Percentiles rank a stretch among this genome's conserved stretches.
Conservation (phyloP, 805 yeast species). For the Cyberlindnera galapagoensis region DNA sequence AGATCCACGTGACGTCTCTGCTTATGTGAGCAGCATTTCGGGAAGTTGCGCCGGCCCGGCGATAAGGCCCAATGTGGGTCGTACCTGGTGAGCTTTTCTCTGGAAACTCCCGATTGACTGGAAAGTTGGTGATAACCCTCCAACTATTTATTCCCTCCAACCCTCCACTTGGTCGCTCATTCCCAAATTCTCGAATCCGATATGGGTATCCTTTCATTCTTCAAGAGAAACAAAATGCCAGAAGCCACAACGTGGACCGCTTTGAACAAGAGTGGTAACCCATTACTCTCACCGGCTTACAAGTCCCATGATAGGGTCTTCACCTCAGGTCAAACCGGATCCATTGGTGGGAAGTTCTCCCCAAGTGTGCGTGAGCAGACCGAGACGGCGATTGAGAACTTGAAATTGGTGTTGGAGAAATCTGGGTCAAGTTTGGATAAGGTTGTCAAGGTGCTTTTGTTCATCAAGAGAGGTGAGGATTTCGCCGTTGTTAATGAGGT, state of each 20-base stretch:
- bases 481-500: conserved; percentile 39
- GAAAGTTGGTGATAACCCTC: too few species aligned
- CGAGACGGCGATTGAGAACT: conserved; percentile 34
- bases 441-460: conserved; percentile 44
- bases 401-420: conserved; percentile 35
- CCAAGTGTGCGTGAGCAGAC: conserved; percentile 43
- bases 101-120: too few species aligned
- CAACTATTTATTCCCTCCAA: too few species aligned
- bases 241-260: conserved; percentile 31
- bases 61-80: too few species aligned
- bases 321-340: conserved; percentile 43
- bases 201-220: conserved; percentile 1
- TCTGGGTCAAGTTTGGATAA: conserved; percentile 40
- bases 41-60: too few species aligned
- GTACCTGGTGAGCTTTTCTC: too few species aligned
- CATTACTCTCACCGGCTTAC: conserved; percentile 35
- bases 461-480: conserved; percentile 38
- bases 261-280: conserved; percentile 25
- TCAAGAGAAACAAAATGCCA: conserved; percentile 2
- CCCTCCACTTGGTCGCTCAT: background rate
- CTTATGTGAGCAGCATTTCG: too few species aligned
- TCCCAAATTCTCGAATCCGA: background rate
- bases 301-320: conserved; percentile 36
- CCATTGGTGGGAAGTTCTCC: conserved; percentile 32
- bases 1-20: too few species aligned